Conservation (phyloP, 2,329 filamentous ascomycete genomes). For the Fusarium fracticaudum region DNA sequence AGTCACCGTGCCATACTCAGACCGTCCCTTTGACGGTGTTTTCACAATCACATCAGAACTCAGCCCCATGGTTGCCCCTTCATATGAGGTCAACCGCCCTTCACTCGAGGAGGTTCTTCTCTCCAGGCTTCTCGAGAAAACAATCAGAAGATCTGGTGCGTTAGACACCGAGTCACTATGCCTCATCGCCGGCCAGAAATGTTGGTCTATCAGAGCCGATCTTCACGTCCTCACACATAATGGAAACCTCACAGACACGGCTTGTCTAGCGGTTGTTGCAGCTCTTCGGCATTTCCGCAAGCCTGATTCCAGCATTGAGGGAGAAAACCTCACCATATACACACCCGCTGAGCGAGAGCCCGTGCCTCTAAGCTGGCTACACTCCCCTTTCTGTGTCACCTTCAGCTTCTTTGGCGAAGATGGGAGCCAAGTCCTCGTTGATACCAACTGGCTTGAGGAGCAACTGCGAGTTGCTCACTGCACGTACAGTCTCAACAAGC, state of each 20-base stretch:
- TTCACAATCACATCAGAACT: slow-evolving; percentile 94
- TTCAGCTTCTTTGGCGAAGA: slow-evolving; percentile 84
- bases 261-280: slow-evolving; percentile 87
- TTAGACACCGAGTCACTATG: slow-evolving; percentile 96
- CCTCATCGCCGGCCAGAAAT: slow-evolving; percentile 88
- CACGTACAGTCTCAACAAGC: slow-evolving; percentile 86
- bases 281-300: slow-evolving; percentile 91
- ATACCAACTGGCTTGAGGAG: slow-evolving; percentile 79
- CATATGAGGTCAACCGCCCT: slow-evolving; percentile 85
- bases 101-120: slow-evolving; percentile 87
- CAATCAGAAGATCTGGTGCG: slow-evolving; percentile 88
- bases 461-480: slow-evolving; percentile 77
- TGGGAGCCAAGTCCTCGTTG: slow-evolving; percentile 73
- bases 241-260: slow-evolving; percentile 86
- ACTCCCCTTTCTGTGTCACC: slow-evolving; percentile 90
- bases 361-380: slow-evolving; percentile 88
- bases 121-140: slow-evolving; percentile 90
- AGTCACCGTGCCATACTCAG: slow-evolving; percentile 83
- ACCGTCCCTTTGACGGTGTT: slow-evolving; percentile 93
- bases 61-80: slow-evolving; percentile 89
- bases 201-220: slow-evolving; percentile 90
- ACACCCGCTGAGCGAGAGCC: slow-evolving; percentile 87
- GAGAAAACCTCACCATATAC: slow-evolving; percentile 86
- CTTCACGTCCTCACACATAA: slow-evolving; percentile 92
- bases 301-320: slow-evolving; percentile 87